These are phyloP conservation scores for Leccinum fibrillosum DNA, from an alignment of 768 basidiomycete genomes.

Conservation along the genomic window DNA sequence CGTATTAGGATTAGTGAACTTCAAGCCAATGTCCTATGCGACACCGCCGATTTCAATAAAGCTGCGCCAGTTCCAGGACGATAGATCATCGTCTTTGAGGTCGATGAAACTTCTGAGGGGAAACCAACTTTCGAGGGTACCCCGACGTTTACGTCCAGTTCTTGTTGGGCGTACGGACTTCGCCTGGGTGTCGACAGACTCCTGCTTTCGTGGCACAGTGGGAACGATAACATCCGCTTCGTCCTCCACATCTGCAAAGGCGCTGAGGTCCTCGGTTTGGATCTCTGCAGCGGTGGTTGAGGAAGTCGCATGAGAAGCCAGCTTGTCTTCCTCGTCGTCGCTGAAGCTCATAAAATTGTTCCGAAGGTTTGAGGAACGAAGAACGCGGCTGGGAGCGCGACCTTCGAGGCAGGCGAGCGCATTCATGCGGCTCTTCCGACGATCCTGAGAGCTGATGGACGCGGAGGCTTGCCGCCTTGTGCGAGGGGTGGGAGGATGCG, in stretches of 20 bases:
- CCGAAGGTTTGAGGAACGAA: slow-evolving; percentile 17
- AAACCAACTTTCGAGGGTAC: slow-evolving; percentile 51
- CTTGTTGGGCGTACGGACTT: slow-evolving; percentile 6
- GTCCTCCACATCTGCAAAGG: slow-evolving; percentile 32
- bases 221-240: slow-evolving; percentile 29
- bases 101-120: slow-evolving; percentile 66
- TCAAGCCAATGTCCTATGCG: slow-evolving; percentile 1
- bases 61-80: slow-evolving; percentile 56
- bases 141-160: slow-evolving; percentile 31
- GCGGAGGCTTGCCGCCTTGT: slow-evolving; percentile 20
- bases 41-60: slow-evolving; percentile 55
- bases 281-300: slow-evolving; percentile 9
- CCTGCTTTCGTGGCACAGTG: slow-evolving; percentile 6
- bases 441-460: slow-evolving; percentile 46
- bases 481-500: slow-evolving; percentile 11
- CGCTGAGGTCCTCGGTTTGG: slow-evolving; percentile 22
- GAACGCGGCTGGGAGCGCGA: slow-evolving; percentile 25
- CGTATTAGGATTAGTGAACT: not conserved
- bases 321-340: slow-evolving; percentile 56
- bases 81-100: slow-evolving; percentile 46
- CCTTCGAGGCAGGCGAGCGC: slow-evolving; percentile 69
- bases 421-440: slow-evolving; percentile 48
- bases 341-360: slow-evolving; percentile 66
- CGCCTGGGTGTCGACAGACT: slow-evolving; percentile 6
- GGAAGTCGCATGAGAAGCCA: slow-evolving; percentile 1